These are phyloP conservation scores for Vicia sativa DNA, from an alignment of 306 rosid species.

Conservation along the genomic window DNA sequence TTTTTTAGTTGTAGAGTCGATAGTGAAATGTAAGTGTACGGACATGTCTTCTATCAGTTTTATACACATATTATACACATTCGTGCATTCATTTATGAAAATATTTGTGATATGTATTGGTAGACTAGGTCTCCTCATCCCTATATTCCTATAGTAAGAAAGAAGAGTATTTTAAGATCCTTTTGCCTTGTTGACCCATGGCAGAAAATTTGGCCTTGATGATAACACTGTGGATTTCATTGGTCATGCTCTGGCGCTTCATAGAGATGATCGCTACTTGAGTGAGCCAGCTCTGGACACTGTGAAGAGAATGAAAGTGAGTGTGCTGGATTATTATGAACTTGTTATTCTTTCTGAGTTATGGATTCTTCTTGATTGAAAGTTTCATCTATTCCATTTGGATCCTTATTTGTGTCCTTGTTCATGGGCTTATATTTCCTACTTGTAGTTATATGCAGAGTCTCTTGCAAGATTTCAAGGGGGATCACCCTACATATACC, in stretches of 20 bases:
- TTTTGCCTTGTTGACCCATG: slow-evolving; percentile 40
- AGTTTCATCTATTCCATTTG: slow-evolving; percentile 28
- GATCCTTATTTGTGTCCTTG: slow-evolving; percentile 21
- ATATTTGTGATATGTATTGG: background rate
- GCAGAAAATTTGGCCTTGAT: slow-evolving; percentile 95
- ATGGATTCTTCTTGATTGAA: slow-evolving; percentile 22
- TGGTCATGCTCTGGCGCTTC: slow-evolving; percentile 99
- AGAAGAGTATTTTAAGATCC: slow-evolving; percentile 17
- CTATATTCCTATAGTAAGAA: background rate
- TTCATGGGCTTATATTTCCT: slow-evolving; percentile 28
- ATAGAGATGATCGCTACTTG: slow-evolving; percentile 88
- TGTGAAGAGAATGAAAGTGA: slow-evolving; percentile 94
- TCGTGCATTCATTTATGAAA: no score
- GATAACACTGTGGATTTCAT: slow-evolving; percentile 90
- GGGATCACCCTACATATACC: slow-evolving; percentile 97
- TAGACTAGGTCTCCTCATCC: slow-evolving; percentile 18
- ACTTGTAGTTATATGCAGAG: slow-evolving; percentile 80
- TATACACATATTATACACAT: slow-evolving; percentile 5
- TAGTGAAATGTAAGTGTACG: slow-evolving; percentile 7
- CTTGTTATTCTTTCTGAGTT: slow-evolving; percentile 16
- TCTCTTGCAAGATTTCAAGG: slow-evolving; percentile 98
- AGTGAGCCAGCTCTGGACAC: slow-evolving; percentile 91
- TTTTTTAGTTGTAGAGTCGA: background rate
- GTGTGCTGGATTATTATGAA: slow-evolving; percentile 22
- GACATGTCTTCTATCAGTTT: background rate